Evolutionary conservation across 257 asterid species (phyloP).

Genomic region (Eucommia ulmoides): DNA sequence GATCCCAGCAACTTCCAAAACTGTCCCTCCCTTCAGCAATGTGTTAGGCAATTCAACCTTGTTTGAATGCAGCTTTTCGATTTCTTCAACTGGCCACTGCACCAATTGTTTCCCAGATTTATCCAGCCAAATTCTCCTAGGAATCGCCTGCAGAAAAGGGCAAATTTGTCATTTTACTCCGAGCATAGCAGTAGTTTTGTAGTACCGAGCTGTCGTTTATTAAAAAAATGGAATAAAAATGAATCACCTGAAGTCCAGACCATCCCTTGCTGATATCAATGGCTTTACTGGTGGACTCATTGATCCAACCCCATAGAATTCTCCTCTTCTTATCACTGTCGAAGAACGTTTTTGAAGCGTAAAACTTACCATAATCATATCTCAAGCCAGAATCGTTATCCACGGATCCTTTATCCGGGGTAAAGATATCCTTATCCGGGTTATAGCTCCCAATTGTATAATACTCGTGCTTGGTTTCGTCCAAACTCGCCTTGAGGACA

Average conservation of each 20-base stretch:
- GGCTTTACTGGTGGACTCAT: slow-evolving; percentile 15
- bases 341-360: slow-evolving; percentile 40
- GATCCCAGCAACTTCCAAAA: slow-evolving; percentile 17
- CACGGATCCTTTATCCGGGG: slow-evolving; percentile 14
- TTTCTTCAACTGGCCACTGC: slow-evolving; percentile 24
- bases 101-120: slow-evolving; percentile 15
- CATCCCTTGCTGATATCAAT: slow-evolving; percentile 21
- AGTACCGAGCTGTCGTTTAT: no score
- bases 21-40: slow-evolving; percentile 13
- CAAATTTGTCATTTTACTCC: no score
- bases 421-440: slow-evolving; percentile 6
- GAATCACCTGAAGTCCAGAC: slow-evolving; percentile 27
- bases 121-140: slow-evolving; percentile 15
- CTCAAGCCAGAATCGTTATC: slow-evolving; percentile 19
- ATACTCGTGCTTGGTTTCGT: slow-evolving; percentile 18
- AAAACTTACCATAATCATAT: slow-evolving; percentile 35
- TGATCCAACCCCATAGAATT: slow-evolving; percentile 36
- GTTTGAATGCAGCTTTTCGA: slow-evolving; percentile 13
- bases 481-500: slow-evolving; percentile 30
- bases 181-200: no score
- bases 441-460: slow-evolving; percentile 29
- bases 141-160: neutral
- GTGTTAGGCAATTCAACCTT: slow-evolving; percentile 6
- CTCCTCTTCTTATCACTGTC: slow-evolving; percentile 24
- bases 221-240: no score